Evolutionary conservation across 441 rosid species (phyloP).

Genomic region (Adansonia gregorii): DNA sequence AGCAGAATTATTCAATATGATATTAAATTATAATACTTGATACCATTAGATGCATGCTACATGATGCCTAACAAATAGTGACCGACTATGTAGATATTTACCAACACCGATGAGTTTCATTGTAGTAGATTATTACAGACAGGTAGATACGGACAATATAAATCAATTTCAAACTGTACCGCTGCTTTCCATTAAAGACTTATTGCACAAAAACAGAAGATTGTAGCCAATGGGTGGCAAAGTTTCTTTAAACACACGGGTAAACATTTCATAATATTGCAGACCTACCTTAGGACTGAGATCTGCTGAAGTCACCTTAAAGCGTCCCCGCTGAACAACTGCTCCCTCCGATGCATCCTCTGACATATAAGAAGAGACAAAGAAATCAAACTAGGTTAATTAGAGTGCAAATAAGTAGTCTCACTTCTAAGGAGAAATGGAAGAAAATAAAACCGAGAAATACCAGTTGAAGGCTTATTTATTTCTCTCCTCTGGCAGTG

Average conservation of each 20-base stretch:
- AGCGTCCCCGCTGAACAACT: constrained; percentile 83
- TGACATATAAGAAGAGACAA: constrained; percentile 37
- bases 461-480: constrained; percentile 63
- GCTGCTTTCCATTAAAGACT: neutral
- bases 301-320: constrained; percentile 89
- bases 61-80: constrained; percentile 1
- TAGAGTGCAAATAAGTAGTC: constrained; percentile 22
- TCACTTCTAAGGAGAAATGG: neutral
- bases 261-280: constrained; percentile 12
- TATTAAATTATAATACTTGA: neutral
- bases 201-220: constrained; percentile 4
- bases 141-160: neutral
- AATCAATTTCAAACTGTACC: neutral
- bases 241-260: neutral
- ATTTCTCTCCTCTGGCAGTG: constrained; percentile 68
- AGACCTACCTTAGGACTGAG: constrained; percentile 81
- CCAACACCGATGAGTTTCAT: neutral
- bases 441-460: constrained; percentile 21
- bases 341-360: constrained; percentile 83
- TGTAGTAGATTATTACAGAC: neutral
- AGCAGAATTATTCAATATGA: neutral
- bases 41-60: constrained; percentile 15
- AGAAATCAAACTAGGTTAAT: constrained; percentile 14
- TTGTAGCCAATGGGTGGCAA: neutral
- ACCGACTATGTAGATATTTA: neutral